Conservation (phyloP, 148 eudicot species). For the Chenopodium suecicum region DNA sequence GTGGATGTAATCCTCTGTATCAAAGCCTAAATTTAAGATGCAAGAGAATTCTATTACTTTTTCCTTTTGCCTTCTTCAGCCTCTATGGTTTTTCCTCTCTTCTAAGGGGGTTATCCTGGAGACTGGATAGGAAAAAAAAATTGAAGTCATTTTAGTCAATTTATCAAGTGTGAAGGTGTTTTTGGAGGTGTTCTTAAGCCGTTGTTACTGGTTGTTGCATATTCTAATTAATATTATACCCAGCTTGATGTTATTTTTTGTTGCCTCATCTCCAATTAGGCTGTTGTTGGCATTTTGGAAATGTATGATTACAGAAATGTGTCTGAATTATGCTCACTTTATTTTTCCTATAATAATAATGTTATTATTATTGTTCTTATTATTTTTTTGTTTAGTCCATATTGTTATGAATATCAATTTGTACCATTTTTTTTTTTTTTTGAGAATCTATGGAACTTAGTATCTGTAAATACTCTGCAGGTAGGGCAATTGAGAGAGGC, state of each 20-base stretch:
- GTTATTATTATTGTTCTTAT: no score
- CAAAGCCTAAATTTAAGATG: background rate
- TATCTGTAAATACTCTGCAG: constrained; percentile 32
- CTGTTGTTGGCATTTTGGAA: background rate
- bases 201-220: background rate
- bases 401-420: background rate
- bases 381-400: background rate
- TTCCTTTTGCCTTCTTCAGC: background rate
- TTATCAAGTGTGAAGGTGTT: background rate
- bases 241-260: background rate
- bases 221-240: background rate
- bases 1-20: background rate
- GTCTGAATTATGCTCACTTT: background rate
- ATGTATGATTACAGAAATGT: background rate
- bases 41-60: background rate
- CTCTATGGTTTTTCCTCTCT: background rate
- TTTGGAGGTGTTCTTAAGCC: background rate
- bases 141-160: background rate
- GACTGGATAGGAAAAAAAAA: background rate
- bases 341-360: background rate
- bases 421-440: background rate
- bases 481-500: constrained; percentile 86
- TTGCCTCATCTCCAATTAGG: background rate
- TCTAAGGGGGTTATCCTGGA: background rate
- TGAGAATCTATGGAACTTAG: background rate